These are phyloP conservation scores for Smallanthus sonchifolius DNA, from an alignment of 129 eudicot species.

Conservation along the genomic window DNA sequence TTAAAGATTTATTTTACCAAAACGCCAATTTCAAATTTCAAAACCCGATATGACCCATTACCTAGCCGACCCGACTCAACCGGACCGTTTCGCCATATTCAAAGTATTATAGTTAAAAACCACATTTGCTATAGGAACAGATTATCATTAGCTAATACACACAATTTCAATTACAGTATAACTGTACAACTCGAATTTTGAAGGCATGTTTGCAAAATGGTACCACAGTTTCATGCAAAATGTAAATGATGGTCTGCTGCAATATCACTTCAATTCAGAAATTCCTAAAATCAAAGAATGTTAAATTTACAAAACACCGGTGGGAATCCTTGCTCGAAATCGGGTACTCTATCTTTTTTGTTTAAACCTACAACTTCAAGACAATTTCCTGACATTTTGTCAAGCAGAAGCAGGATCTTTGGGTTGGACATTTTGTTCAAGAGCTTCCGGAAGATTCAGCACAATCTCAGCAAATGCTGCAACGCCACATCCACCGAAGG, in stretches of 20 bases:
- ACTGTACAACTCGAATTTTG: neutral
- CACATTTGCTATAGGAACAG: too few species aligned
- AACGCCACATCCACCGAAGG: neutral
- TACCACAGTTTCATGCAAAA: too few species aligned
- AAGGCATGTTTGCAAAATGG: neutral
- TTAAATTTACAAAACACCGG: neutral
- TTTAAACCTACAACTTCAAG: neutral
- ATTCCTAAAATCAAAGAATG: neutral
- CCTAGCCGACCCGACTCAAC: too few species aligned
- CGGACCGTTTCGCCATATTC: too few species aligned
- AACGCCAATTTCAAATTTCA: too few species aligned
- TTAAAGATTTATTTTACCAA: too few species aligned
- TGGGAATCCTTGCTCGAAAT: neutral
- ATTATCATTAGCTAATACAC: neutral
- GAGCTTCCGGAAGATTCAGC: slow-evolving; percentile 68
- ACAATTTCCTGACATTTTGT: neutral
- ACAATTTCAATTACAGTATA: neutral
- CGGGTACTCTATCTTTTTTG: neutral
- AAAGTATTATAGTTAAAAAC: too few species aligned
- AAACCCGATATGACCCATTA: too few species aligned
- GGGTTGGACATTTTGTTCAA: slow-evolving; percentile 34
- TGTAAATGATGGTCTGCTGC: neutral
- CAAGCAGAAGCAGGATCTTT: slow-evolving; percentile 23
- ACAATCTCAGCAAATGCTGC: slow-evolving; percentile 91
- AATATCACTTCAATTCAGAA: neutral